These are phyloP conservation scores for Sindora glabra DNA, from an alignment of 306 rosid genomes.

Conservation along the genomic window DNA sequence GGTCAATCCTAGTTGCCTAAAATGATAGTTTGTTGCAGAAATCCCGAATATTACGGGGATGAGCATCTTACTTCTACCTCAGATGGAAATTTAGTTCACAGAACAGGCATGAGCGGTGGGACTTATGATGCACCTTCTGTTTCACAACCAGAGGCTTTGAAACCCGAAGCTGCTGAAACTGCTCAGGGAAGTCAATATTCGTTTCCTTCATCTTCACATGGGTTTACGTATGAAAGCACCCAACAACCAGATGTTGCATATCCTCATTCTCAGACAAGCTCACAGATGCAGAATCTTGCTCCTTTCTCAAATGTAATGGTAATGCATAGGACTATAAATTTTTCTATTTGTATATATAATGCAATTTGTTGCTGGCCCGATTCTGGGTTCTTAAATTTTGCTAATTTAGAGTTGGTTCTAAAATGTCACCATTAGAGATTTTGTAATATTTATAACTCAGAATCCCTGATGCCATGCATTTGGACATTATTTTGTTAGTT, in stretches of 20 bases:
- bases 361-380: neutral
- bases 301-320: conserved; percentile 84
- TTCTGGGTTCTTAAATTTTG: neutral
- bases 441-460: neutral
- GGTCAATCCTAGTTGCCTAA: conserved; percentile 9
- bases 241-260: conserved; percentile 54
- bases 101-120: conserved; percentile 47
- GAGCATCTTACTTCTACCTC: conserved; percentile 61
- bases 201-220: conserved; percentile 72
- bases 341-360: neutral
- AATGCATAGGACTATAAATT: conserved; percentile 14
- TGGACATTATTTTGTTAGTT: too few relatives aligned
- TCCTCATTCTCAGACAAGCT: conserved; percentile 61
- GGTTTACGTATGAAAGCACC: conserved; percentile 58
- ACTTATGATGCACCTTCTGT: conserved; percentile 61
- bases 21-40: conserved; percentile 40
- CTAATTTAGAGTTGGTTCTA: conserved; percentile 9
- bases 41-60: conserved; percentile 73
- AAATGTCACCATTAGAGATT: neutral
- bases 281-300: conserved; percentile 77
- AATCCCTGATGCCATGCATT: neutral
- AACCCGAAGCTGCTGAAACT: conserved; percentile 59
- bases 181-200: conserved; percentile 66
- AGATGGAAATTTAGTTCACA: conserved; percentile 63
- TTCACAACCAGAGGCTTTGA: conserved; percentile 70